Conservation (phyloP, 108 stramenopile species). For the Halocafeteria seosinensis region DNA sequence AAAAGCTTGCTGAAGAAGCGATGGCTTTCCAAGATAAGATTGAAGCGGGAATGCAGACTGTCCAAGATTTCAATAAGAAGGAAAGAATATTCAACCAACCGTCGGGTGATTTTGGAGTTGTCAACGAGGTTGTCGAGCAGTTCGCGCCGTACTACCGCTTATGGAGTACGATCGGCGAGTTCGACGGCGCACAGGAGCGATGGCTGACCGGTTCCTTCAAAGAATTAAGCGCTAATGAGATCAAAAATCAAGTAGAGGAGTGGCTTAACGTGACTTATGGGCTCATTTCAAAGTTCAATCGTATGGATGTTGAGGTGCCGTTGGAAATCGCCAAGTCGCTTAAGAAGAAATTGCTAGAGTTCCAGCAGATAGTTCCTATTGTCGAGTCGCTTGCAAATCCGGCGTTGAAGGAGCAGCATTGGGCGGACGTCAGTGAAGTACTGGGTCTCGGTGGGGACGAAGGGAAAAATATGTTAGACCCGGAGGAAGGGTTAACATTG, state of each 20-base stretch:
- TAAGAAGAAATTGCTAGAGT: not conserved
- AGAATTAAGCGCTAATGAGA: not conserved
- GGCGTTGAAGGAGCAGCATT: not conserved
- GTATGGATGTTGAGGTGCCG: not conserved
- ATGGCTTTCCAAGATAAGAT: not conserved
- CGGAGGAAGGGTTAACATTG: not conserved
- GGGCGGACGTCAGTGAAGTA: not conserved
- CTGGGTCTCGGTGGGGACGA: not conserved
- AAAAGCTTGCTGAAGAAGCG: not conserved
- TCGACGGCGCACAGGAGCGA: not conserved
- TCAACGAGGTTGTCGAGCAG: not conserved
- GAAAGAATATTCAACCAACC: not conserved
- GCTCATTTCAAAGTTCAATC: not conserved
- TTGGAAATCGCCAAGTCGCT: not conserved
- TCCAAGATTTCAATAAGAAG: not conserved
- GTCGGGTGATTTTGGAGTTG: not conserved
- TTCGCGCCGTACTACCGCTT: constrained; percentile 1
- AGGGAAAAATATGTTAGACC: not conserved
- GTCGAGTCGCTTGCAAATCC: not conserved
- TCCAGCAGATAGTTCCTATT: not conserved
- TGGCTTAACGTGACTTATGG: not conserved
- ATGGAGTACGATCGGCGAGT: not conserved
- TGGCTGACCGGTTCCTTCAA: not conserved
- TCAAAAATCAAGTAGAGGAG: not conserved
- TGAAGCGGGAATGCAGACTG: not conserved